A percentile compares a stretch with the other conserved stretches of the same genome.
phyloP scores from a whole-genome alignment of 2,329 filamentous ascomycete genomes.

The Septoria petroselini region DNA sequence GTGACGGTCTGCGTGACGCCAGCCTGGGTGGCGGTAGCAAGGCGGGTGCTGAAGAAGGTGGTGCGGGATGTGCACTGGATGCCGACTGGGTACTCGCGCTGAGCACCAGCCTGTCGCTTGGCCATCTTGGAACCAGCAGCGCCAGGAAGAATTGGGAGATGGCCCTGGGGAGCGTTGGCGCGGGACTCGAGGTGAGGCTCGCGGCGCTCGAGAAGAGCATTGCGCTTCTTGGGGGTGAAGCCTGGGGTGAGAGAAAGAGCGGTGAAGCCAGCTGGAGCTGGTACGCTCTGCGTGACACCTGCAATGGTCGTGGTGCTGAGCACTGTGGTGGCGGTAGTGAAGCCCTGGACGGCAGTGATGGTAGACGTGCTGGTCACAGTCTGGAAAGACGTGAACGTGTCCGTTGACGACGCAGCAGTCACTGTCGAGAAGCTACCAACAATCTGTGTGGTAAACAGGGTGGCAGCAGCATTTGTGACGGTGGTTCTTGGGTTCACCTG shows the following conservation, averaged over 20 bases:
- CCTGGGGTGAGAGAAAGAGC: slow-evolving; percentile 2
- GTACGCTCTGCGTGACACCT: slow-evolving; percentile 4
- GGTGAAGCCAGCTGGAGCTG: slow-evolving; percentile 11
- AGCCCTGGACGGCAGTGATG: not conserved
- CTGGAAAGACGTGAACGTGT: slow-evolving; percentile 8
- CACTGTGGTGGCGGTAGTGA: not conserved
- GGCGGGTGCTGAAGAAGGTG: slow-evolving; percentile 9
- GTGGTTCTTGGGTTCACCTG: slow-evolving; percentile 3
- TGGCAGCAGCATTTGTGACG: not conserved
- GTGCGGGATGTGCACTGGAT: slow-evolving; percentile 13
- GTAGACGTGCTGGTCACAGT: slow-evolving; percentile 4
- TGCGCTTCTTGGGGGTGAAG: slow-evolving; percentile 7
- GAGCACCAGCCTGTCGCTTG: not conserved
- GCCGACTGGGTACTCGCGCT: slow-evolving; percentile 5
- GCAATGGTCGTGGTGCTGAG: slow-evolving; percentile 5
- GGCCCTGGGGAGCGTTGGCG: not conserved
- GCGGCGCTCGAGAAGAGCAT: not conserved
- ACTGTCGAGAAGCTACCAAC: not conserved
- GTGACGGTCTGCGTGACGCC: slow-evolving; percentile 2
- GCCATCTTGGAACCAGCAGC: slow-evolving; percentile 2
- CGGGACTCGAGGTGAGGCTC: slow-evolving; percentile 1
- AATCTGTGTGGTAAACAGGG: not conserved
- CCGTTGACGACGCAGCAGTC: slow-evolving; percentile 10
- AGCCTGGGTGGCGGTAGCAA: not conserved
- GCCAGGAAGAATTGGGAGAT: slow-evolving; percentile 3